Evolutionary conservation across 805 yeast species (phyloP).

Genomic region (Candida jianshihensis): DNA sequence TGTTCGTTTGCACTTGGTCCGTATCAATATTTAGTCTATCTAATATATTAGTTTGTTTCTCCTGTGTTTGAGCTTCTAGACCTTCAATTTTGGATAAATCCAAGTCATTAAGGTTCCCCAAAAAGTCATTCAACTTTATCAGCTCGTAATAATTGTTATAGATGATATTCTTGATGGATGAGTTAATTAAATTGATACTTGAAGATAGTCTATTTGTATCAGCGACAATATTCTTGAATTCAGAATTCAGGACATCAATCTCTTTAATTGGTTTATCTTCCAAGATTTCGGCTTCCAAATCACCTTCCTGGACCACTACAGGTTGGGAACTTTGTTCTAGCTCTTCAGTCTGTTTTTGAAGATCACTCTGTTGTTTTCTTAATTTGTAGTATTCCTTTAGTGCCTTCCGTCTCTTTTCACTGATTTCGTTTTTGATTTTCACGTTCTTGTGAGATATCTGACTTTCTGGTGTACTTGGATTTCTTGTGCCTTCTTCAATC

Average conservation of each 20-base stretch:
- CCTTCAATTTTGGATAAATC: constrained; percentile 7
- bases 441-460: constrained; percentile 20
- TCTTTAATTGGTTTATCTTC: constrained; percentile 14
- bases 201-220: constrained; percentile 36
- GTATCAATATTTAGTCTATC: not conserved
- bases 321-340: not conserved
- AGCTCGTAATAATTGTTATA: constrained; percentile 72
- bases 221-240: constrained; percentile 26
- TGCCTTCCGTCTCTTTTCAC: constrained; percentile 31
- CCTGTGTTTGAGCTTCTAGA: constrained; percentile 1
- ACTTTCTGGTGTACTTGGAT: constrained; percentile 1
- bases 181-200: constrained; percentile 44
- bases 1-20: too few relatives aligned
- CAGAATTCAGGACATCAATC: constrained; percentile 22
- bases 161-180: constrained; percentile 61
- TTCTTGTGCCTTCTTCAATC: not conserved
- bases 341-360: constrained; percentile 4
- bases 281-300: constrained; percentile 23
- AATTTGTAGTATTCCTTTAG: constrained; percentile 36
- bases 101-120: constrained; percentile 30
- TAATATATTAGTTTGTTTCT: constrained; percentile 1
- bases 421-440: constrained; percentile 16
- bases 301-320: constrained; percentile 16
- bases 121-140: constrained; percentile 56
- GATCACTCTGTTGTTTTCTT: constrained; percentile 23